Percentiles rank a stretch among this genome's conserved stretches.
Conservation (phyloP, 306 rosid species). For the Cicer chorassanicum region DNA sequence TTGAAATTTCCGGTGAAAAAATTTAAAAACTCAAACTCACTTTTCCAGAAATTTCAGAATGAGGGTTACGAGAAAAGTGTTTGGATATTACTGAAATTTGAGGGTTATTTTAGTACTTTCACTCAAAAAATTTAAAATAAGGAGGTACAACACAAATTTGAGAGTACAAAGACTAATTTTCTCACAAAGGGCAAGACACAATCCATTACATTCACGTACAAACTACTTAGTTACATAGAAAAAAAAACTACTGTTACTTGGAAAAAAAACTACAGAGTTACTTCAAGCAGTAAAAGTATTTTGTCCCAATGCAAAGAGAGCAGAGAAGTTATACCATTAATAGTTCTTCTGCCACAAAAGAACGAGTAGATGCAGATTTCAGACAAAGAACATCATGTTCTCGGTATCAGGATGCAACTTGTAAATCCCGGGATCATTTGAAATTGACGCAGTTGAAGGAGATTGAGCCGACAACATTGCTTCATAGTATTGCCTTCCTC, state of each 20-base stretch:
- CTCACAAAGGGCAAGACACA: too few species aligned
- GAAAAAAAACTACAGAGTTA: constrained; percentile 45
- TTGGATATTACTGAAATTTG: too few species aligned
- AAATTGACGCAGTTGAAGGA: constrained; percentile 45
- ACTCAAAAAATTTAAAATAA: too few species aligned
- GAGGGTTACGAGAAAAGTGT: too few species aligned
- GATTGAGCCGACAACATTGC: constrained; percentile 43
- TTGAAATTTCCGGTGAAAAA: too few species aligned
- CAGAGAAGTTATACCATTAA: neutral
- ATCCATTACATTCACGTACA: constrained; percentile 71
- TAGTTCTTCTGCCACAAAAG: neutral
- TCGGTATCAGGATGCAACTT: constrained; percentile 60
- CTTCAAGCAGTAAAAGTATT: neutral
- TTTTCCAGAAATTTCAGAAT: too few species aligned
- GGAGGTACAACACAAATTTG: too few species aligned
- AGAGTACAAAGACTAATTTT: too few species aligned
- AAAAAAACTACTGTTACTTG: constrained; percentile 37
- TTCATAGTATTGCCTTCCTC: constrained; percentile 73
- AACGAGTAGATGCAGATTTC: constrained; percentile 21
- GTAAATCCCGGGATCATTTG: constrained; percentile 40
- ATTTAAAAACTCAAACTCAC: too few species aligned
- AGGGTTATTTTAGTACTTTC: too few species aligned
- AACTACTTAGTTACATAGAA: constrained; percentile 43
- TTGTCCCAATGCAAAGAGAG: constrained; percentile 24
- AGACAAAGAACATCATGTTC: constrained; percentile 67